A percentile compares a stretch with the other conserved stretches of the same genome.
These are phyloP conservation scores for Ceratobasidium papillatum DNA, from an alignment of 1,284 basidiomycete genomes.

Conservation along the genomic window DNA sequence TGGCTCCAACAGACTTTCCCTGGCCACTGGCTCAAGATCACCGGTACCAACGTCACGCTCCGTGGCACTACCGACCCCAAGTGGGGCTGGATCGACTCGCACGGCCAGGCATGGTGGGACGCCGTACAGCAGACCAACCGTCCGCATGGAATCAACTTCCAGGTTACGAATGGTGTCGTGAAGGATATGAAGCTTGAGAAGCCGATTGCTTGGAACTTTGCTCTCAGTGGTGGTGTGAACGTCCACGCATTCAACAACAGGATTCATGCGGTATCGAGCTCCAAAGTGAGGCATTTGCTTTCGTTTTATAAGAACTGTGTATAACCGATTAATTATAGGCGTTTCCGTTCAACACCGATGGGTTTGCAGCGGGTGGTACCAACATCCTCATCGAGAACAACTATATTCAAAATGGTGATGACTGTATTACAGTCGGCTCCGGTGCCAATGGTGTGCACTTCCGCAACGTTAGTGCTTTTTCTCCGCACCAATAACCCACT, in stretches of 20 bases:
- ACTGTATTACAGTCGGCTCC: constrained; percentile 66
- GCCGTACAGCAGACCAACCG: constrained; percentile 56
- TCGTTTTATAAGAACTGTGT: background rate
- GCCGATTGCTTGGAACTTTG: constrained; percentile 68
- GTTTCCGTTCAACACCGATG: constrained; percentile 73
- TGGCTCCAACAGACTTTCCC: constrained; percentile 54
- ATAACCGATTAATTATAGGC: constrained; percentile 51
- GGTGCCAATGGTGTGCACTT: constrained; percentile 67
- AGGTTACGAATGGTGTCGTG: constrained; percentile 63
- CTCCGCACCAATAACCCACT: background rate
- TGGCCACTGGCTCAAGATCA: constrained; percentile 58
- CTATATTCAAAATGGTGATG: constrained; percentile 66
- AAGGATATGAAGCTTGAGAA: constrained; percentile 68
- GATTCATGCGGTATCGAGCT: constrained; percentile 62
- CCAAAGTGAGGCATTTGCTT: constrained; percentile 42
- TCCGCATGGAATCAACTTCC: constrained; percentile 20
- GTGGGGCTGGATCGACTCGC: constrained; percentile 69
- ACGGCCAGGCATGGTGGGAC: constrained; percentile 74
- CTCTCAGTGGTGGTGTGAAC: constrained; percentile 58
- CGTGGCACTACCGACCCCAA: constrained; percentile 62
- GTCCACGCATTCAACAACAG: constrained; percentile 64
- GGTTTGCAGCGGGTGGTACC: constrained; percentile 65
- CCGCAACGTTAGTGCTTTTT: constrained; percentile 51
- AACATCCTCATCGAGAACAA: constrained; percentile 68
- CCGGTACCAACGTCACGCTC: constrained; percentile 65